Evolutionary conservation across 2,329 filamentous ascomycete species (phyloP).

Genomic region (Zarea fungicola): DNA sequence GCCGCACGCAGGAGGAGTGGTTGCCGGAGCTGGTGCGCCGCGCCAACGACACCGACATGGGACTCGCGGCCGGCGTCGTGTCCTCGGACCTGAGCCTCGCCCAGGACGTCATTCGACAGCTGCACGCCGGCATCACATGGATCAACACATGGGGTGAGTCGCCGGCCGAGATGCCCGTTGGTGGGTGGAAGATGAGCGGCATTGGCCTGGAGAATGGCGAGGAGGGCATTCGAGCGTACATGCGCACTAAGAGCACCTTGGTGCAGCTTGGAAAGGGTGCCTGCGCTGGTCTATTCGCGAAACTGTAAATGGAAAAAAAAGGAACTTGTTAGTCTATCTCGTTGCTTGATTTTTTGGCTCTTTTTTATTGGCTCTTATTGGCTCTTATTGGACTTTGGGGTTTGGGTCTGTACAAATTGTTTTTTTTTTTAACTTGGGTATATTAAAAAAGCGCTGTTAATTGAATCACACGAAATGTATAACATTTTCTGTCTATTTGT

Average conservation of each 20-base stretch:
- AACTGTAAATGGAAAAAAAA: conserved; percentile 48
- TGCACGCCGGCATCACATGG: conserved; percentile 87
- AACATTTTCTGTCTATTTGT: background rate
- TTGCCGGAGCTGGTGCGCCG: conserved; percentile 64
- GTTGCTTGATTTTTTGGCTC: too few relatives aligned
- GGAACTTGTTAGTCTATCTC: too few relatives aligned
- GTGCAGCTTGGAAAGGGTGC: conserved; percentile 69
- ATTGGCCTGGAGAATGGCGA: conserved; percentile 82
- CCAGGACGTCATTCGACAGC: conserved; percentile 62
- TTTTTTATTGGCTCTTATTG: too few relatives aligned
- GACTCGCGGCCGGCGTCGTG: conserved; percentile 80
- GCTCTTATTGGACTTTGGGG: too few relatives aligned
- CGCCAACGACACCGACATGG: conserved; percentile 72
- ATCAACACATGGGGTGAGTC: conserved; percentile 92
- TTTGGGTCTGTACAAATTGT: too few relatives aligned
- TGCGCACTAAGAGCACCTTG: conserved; percentile 81
- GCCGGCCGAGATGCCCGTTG: conserved; percentile 87
- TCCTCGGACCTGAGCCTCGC: conserved; percentile 69
- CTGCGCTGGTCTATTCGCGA: conserved; percentile 64
- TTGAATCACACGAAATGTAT: conserved; percentile 1
- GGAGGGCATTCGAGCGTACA: conserved; percentile 74
- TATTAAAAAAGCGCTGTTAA: conserved; percentile 6
- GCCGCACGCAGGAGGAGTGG: conserved; percentile 26
- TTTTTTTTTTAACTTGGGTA: background rate
- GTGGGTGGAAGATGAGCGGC: conserved; percentile 88